Evolutionary conservation across 164 flowering plant species (phyloP).

Genomic region (Sedum album): DNA sequence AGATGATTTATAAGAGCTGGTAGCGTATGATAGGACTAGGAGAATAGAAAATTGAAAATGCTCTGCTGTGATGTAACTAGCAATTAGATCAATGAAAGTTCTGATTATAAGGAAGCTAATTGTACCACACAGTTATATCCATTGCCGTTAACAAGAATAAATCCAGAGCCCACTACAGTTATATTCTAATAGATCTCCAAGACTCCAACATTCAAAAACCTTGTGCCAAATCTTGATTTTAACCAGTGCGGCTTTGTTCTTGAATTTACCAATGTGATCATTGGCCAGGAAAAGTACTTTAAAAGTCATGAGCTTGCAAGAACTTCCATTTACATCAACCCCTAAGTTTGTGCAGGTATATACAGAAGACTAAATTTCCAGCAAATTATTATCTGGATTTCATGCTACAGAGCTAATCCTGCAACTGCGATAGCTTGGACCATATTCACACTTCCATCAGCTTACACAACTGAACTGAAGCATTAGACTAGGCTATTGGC

Average conservation of each 20-base stretch:
- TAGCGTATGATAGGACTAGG: neutral
- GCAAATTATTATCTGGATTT: neutral
- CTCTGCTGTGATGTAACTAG: neutral
- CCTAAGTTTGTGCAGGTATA: neutral
- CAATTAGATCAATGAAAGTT: neutral
- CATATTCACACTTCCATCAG: neutral
- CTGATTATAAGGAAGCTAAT: neutral
- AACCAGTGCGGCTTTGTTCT: neutral
- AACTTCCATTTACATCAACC: too few species aligned
- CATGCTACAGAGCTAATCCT: neutral
- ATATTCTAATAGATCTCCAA: neutral
- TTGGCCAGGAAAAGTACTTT: neutral
- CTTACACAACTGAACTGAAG: neutral
- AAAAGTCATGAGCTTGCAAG: neutral
- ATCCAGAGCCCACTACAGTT: neutral
- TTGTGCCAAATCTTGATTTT: neutral
- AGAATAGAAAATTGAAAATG: neutral
- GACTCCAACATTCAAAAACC: neutral
- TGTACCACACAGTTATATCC: neutral
- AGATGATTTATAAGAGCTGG: slow-evolving; percentile 24
- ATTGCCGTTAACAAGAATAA: neutral
- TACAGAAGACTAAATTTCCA: neutral
- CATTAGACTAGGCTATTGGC: slow-evolving; percentile 45
- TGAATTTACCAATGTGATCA: neutral
- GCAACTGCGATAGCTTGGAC: neutral